Conservation (phyloP, 2,329 filamentous ascomycete species). For the Monosporascus sp. region DNA sequence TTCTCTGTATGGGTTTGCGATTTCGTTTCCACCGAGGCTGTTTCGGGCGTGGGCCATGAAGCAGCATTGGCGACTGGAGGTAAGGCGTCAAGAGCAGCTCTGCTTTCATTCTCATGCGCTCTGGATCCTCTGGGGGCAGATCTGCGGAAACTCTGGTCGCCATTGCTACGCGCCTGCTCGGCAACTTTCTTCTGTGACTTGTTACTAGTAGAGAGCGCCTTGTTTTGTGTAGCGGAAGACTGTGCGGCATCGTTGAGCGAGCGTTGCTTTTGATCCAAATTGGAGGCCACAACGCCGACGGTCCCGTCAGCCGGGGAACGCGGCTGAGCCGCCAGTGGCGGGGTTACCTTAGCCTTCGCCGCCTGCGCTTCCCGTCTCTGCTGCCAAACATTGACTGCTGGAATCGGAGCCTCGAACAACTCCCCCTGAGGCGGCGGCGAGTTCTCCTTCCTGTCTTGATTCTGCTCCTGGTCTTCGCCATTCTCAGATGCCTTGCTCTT, state of each 20-base stretch:
- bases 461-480: slow-evolving; percentile 48
- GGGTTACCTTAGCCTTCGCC: slow-evolving; percentile 43
- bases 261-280: slow-evolving; percentile 15
- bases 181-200: slow-evolving; percentile 39
- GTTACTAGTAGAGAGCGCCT: slow-evolving; percentile 30
- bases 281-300: not conserved
- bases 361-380: slow-evolving; percentile 66
- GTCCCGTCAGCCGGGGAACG: slow-evolving; percentile 16
- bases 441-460: slow-evolving; percentile 52
- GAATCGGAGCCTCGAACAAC: slow-evolving; percentile 76
- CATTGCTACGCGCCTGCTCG: slow-evolving; percentile 35
- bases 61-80: slow-evolving; percentile 72
- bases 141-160: slow-evolving; percentile 37
- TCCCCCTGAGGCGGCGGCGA: slow-evolving; percentile 56
- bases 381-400: slow-evolving; percentile 83
- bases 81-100: slow-evolving; percentile 27
- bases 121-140: slow-evolving; percentile 41
- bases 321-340: slow-evolving; percentile 12
- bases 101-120: slow-evolving; percentile 38
- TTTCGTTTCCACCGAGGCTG: slow-evolving; percentile 69
- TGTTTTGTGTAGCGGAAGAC: slow-evolving; percentile 10
- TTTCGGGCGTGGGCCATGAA: slow-evolving; percentile 89
- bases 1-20: slow-evolving; percentile 65
- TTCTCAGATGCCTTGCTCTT: slow-evolving; percentile 50
- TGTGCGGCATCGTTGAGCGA: slow-evolving; percentile 20